phyloP scores from a whole-genome alignment of 2,329 filamentous ascomycete genomes.

The Penicillium corylophilum region DNA sequence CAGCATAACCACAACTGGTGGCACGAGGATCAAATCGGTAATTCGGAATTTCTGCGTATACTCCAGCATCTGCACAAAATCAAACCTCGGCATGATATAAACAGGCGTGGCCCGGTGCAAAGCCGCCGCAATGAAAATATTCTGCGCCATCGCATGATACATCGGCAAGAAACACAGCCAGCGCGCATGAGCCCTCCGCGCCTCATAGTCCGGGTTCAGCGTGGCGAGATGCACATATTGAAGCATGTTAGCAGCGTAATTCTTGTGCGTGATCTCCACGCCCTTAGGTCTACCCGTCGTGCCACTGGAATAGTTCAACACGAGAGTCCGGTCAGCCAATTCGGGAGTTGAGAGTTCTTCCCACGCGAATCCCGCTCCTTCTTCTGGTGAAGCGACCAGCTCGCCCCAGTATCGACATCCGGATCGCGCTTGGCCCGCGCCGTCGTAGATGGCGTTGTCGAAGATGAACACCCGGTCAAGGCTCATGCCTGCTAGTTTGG shows the following conservation, averaged over 20 bases:
- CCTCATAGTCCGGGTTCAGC: conserved; percentile 51
- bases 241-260: conserved; percentile 69
- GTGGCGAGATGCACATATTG: conserved; percentile 55
- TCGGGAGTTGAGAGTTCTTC: conserved; percentile 45
- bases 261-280: conserved; percentile 75
- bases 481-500: conserved; percentile 56
- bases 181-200: conserved; percentile 42
- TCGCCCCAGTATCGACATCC: conserved; percentile 63
- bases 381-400: conserved; percentile 53
- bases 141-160: conserved; percentile 73
- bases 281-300: conserved; percentile 84
- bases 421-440: conserved; percentile 34
- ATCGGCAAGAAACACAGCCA: conserved; percentile 71
- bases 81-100: conserved; percentile 77
- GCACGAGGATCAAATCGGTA: conserved; percentile 66
- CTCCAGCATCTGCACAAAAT: conserved; percentile 70
- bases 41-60: conserved; percentile 68
- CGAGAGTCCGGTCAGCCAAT: conserved; percentile 43
- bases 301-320: conserved; percentile 72
- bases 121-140: conserved; percentile 63
- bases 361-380: conserved; percentile 64
- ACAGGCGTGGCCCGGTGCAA: conserved; percentile 56
- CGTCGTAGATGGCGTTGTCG: conserved; percentile 56
- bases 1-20: conserved; percentile 71
- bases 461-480: conserved; percentile 63